phyloP scores from a whole-genome alignment of 805 yeast genomes.

The Zygoascus bituminiphila region DNA sequence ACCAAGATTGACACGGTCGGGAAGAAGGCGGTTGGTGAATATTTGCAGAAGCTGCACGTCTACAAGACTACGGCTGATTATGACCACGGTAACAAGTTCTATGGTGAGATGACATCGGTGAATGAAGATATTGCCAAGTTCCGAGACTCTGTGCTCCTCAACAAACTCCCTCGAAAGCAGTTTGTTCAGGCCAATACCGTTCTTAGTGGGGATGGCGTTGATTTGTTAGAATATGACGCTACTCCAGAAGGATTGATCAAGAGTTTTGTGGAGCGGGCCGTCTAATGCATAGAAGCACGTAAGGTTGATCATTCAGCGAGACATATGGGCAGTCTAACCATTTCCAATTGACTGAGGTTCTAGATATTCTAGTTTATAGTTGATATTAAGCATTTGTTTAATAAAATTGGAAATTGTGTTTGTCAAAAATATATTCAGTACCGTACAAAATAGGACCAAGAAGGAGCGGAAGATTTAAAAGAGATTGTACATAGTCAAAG shows the following conservation, averaged over 20 bases:
- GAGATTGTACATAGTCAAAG: too few relatives aligned
- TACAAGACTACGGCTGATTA: slow-evolving; percentile 74
- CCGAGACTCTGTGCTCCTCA: slow-evolving; percentile 58
- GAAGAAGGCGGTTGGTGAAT: slow-evolving; percentile 63
- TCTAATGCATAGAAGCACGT: too few relatives aligned
- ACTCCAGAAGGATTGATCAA: slow-evolving; percentile 68
- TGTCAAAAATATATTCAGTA: too few relatives aligned
- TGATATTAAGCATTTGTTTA: too few relatives aligned
- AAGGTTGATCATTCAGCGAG: too few relatives aligned
- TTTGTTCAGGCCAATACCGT: slow-evolving; percentile 74
- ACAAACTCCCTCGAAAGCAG: slow-evolving; percentile 78
- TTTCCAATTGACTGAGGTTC: too few relatives aligned
- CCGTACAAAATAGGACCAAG: too few relatives aligned
- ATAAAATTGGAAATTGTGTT: too few relatives aligned
- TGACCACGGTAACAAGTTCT: slow-evolving; percentile 53
- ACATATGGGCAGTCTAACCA: too few relatives aligned
- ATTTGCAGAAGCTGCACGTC: slow-evolving; percentile 63
- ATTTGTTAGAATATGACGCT: slow-evolving; percentile 66
- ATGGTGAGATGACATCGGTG: slow-evolving; percentile 53
- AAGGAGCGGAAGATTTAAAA: too few relatives aligned
- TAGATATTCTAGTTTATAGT: too few relatives aligned
- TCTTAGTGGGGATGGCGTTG: slow-evolving; percentile 38
- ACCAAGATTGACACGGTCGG: slow-evolving; percentile 61
- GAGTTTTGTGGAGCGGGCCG: slow-evolving; percentile 59
- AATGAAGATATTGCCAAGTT: slow-evolving; percentile 52